These are phyloP conservation scores for Paraphoma chrysanthemicola DNA, from an alignment of 2,329 filamentous ascomycete species.

Conservation along the genomic window DNA sequence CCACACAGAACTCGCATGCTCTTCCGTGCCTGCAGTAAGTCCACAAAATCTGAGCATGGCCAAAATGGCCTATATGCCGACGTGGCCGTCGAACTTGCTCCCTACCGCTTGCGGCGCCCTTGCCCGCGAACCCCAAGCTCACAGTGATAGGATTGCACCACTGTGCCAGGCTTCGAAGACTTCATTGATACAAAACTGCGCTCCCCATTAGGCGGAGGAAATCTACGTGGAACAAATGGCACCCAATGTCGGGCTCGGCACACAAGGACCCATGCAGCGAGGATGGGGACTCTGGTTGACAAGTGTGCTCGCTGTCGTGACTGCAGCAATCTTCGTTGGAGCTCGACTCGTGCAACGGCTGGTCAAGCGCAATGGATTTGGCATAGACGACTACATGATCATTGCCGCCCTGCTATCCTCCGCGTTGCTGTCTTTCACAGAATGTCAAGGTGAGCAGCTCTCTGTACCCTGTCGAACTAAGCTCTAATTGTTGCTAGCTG, in stretches of 20 bases:
- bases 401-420: conserved; percentile 25
- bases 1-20: background rate
- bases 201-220: background rate
- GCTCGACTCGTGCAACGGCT: conserved; percentile 24
- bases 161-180: no score
- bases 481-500: conserved; percentile 16
- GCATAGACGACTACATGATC: conserved; percentile 33
- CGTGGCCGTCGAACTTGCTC: no score
- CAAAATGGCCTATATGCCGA: no score
- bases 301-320: conserved; percentile 25
- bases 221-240: conserved; percentile 12
- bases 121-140: background rate
- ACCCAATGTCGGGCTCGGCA: conserved; percentile 30
- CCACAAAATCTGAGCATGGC: background rate
- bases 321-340: conserved; percentile 23
- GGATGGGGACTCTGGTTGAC: conserved; percentile 32
- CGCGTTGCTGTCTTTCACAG: conserved; percentile 26
- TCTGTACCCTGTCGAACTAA: background rate
- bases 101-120: background rate
- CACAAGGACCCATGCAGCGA: conserved; percentile 25
- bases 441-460: conserved; percentile 27
- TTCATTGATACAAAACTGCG: no score
- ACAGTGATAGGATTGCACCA: no score
- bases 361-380: conserved; percentile 23
- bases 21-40: background rate